These are phyloP conservation scores for Cytidiella melzeri DNA, from an alignment of 768 basidiomycete species.

Conservation along the genomic window DNA sequence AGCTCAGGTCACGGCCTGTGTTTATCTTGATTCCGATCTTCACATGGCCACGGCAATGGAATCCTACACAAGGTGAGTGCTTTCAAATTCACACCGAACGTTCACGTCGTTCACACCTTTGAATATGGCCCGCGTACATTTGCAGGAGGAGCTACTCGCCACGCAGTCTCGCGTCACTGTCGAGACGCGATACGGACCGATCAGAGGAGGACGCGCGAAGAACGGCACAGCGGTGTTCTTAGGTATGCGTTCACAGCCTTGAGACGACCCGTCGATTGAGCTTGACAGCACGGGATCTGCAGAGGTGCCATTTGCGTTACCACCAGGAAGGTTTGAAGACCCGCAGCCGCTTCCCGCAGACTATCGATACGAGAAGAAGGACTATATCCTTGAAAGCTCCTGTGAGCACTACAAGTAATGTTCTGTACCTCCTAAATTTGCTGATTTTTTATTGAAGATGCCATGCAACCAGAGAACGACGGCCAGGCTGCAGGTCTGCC, in stretches of 20 bases:
- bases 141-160: conserved; percentile 49
- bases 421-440: neutral
- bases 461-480: conserved; percentile 55
- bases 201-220: conserved; percentile 52
- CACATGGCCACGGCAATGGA: too few species aligned
- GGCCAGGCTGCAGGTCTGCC: conserved; percentile 50
- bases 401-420: conserved; percentile 34
- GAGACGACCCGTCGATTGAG: neutral
- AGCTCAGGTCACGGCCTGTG: too few species aligned
- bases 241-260: conserved; percentile 33
- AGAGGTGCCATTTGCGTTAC: conserved; percentile 73
- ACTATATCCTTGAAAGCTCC: conserved; percentile 53
- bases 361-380: conserved; percentile 52
- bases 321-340: conserved; percentile 60
- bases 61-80: too few species aligned
- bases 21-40: too few species aligned
- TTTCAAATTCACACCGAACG: too few species aligned
- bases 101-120: too few species aligned
- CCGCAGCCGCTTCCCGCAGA: conserved; percentile 47
- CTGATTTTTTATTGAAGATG: conserved; percentile 34
- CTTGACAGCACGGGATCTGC: neutral
- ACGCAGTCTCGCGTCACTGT: conserved; percentile 38
- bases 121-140: conserved; percentile 31
- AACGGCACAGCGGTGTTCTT: conserved; percentile 63
- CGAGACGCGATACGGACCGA: conserved; percentile 47